Base-by-base conservation (phyloP, 768 basidiomycete genomes). In the Leucocoprinus leucothites region DNA sequence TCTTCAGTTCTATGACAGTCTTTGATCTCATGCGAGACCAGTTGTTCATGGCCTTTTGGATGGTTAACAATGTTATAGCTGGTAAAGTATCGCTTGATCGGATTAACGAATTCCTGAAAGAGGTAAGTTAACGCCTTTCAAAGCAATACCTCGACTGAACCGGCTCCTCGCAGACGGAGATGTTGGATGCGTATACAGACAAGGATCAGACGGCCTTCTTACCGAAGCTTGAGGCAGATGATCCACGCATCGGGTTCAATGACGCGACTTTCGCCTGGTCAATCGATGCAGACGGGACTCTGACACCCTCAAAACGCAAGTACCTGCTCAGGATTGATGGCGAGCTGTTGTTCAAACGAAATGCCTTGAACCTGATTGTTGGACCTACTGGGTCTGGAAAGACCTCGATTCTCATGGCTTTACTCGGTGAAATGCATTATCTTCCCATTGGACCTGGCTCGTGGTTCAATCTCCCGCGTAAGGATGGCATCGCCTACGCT, bases 401-500 rank as follows among this genome's bases (percentile, higher is more conserved):
- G 68, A 85, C 85, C 0, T 82, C 82, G 1, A 60, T 86, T 28
- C 71, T 86, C 18, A 84, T 86, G 82, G 84, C 84, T 0, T 65
- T 85, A 24, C 72, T 84, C 11, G 82, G 74, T 34, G 84, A 85
- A 62, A 80, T 87, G 82, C 85, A 86, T 62, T 82, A 80, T 57
- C 64, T 77, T n/a, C 78, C 79, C 3, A 68, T 69, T 22, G 69
- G 71, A 13, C 75, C 79, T 2, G 75, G 76, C 36, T 80, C 85
- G 0, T 86, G 80, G 76, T 86, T 77, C 68, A 81, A 81, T 58
- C 75, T 91, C 4, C 89, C 89, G 26, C 73, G 87, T 9, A 68
- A 67, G 4, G 75, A 74, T 1, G 87, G 88, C 7, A 77, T 93
- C 24, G 83, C 87, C 2, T 91, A 88, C 65, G 85, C 86, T 4